phyloP scores from a whole-genome alignment of 164 flowering plant species.

The Macadamia integrifolia region DNA sequence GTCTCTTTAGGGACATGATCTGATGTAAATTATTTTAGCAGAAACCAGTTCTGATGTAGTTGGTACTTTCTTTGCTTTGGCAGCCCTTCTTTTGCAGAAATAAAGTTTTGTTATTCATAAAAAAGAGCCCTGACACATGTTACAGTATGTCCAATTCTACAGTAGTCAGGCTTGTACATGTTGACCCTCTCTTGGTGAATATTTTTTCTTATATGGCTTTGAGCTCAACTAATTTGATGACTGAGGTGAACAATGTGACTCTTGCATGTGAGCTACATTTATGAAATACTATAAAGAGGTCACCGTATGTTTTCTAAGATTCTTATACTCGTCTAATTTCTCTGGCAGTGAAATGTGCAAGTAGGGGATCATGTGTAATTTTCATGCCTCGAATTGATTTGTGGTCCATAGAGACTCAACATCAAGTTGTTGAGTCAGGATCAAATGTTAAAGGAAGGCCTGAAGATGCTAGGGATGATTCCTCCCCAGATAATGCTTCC shows the following conservation, averaged over 20 bases:
- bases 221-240: not conserved
- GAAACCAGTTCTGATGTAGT: too few species aligned
- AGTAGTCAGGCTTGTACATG: too few species aligned
- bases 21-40: too few species aligned
- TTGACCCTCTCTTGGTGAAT: too few species aligned
- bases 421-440: slow-evolving; percentile 20
- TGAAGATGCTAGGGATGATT: slow-evolving; percentile 12
- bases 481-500: too few species aligned
- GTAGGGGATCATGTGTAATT: slow-evolving; percentile 45
- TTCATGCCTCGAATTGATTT: slow-evolving; percentile 92
- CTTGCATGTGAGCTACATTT: not conserved
- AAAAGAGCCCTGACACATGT: too few species aligned
- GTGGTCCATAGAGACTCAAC: slow-evolving; percentile 64
- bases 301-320: not conserved
- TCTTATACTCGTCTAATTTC: not conserved
- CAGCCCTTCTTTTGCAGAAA: not conserved
- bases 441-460: slow-evolving; percentile 14
- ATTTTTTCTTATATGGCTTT: too few species aligned
- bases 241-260: too few species aligned
- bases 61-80: not conserved
- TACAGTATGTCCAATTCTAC: too few species aligned
- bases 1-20: not conserved
- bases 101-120: too few species aligned
- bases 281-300: not conserved
- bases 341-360: slow-evolving; percentile 68